phyloP scores from a whole-genome alignment of 1,284 basidiomycete species.

The Moesziomyces parantarcticus region DNA sequence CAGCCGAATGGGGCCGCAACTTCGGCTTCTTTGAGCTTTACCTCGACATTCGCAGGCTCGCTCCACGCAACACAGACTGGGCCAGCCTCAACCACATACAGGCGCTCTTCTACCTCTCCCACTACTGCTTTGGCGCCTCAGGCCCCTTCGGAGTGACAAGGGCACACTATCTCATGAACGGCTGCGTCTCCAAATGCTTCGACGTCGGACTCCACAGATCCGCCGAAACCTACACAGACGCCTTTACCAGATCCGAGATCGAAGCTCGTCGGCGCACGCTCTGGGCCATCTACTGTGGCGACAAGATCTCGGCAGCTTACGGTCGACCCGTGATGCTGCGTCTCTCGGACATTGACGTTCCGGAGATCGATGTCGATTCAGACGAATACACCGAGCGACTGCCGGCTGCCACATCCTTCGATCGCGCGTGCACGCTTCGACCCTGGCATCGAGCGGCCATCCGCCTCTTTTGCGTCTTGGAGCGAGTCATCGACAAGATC shows the following conservation, averaged over 20 bases:
- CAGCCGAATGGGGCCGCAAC: constrained; percentile 40
- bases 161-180: constrained; percentile 50
- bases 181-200: constrained; percentile 52
- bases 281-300: constrained; percentile 50
- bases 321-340: constrained; percentile 46
- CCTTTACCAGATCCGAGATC: constrained; percentile 46
- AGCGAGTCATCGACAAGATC: constrained; percentile 52
- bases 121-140: constrained; percentile 50
- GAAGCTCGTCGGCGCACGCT: constrained; percentile 45
- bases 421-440: constrained; percentile 38
- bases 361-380: constrained; percentile 43
- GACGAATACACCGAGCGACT: constrained; percentile 48
- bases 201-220: constrained; percentile 49
- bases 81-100: constrained; percentile 50
- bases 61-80: constrained; percentile 43
- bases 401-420: constrained; percentile 43
- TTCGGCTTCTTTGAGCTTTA: constrained; percentile 53
- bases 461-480: constrained; percentile 46
- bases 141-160: constrained; percentile 44
- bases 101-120: constrained; percentile 47
- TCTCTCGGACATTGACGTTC: constrained; percentile 47
- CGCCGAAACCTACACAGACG: constrained; percentile 50
- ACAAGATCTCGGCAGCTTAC: constrained; percentile 51
- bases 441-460: constrained; percentile 47
- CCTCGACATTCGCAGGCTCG: constrained; percentile 43